Base-by-base conservation (phyloP, 352 stramenopile genomes). In the Phytophthora sp. region DNA sequence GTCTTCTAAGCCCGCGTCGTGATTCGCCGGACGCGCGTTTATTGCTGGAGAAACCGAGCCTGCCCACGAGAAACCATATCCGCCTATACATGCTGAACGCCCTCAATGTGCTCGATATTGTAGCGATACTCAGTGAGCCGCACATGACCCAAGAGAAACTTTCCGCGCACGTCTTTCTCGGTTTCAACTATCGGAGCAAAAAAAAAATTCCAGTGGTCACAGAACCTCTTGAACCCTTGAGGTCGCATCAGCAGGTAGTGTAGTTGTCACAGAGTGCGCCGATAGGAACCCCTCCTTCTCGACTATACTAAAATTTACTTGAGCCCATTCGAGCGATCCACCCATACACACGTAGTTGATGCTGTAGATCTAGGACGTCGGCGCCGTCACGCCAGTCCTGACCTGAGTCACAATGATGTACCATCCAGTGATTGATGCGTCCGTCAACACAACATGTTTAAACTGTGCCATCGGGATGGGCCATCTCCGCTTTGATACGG, bases 381-480 rank as follows among this genome's bases (percentile, higher is more conserved):
- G n/a, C n/a, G n/a, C n/a, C n/a, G 39, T n/a, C 7, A 5, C 4
- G n/a, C 41, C 35, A 61, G 7, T 52, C 7, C 26, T 44, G 1
- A 52, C 53, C 45, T 61, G 53, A 3, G 53, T 44, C 3, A 61
- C 41, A 16, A 61, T 30, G 18, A 24, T 9, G 4, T 18, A 8
- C 7, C 20, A 47, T 4, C 39, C 20, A n/a, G 29, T 13, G 12
- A 29, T 9, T 9, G 8, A 9, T 13, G 39, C 9, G 9, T 47
- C 39, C 39, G 39, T 29, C 6, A 47, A 47, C 9, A 47, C n/a
- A 11, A 13, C 18, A 45, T 8, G 38, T 45, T 7, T 8, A 18
- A 4, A 21, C 39, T 1, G 5, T 16, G 12, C 18, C 39, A 9
- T 47, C 39, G 2, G 18, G 39, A 15, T n/a, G 29, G 11, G 16